phyloP scores from a whole-genome alignment of 169 alveolate genomes.

The Plasmodium gonderi region DNA sequence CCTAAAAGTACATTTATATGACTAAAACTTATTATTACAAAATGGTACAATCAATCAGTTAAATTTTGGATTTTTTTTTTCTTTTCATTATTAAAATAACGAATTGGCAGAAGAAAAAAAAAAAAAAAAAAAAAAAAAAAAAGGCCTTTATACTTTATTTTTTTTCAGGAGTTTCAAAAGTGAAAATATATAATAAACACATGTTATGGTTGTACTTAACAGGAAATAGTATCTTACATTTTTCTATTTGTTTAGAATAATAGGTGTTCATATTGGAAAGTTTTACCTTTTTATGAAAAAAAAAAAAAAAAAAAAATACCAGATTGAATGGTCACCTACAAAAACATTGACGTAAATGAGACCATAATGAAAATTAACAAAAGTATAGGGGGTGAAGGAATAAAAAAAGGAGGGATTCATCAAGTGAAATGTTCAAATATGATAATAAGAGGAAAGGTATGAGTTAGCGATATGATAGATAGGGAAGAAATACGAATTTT shows the following conservation, averaged over 20 bases:
- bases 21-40: conserved; percentile 6
- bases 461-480: background rate
- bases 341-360: background rate
- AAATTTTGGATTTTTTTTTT: background rate
- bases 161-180: background rate
- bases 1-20: background rate
- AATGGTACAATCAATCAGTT: conserved; percentile 3
- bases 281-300: background rate
- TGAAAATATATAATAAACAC: background rate
- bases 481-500: background rate
- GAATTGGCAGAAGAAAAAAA: background rate
- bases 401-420: background rate
- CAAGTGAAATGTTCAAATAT: too few relatives aligned
- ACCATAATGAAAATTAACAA: background rate
- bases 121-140: background rate
- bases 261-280: background rate
- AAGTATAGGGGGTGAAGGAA: too few relatives aligned
- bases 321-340: background rate
- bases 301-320: background rate
- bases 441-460: too few relatives aligned
- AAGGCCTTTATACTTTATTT: background rate
- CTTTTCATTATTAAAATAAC: too few relatives aligned
- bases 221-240: background rate
- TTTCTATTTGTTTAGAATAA: background rate
- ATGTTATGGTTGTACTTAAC: background rate